A percentile compares a stretch with the other conserved stretches of the same genome.
Conservation (phyloP, 2,329 filamentous ascomycete species). For the Beauveria medogensis region DNA sequence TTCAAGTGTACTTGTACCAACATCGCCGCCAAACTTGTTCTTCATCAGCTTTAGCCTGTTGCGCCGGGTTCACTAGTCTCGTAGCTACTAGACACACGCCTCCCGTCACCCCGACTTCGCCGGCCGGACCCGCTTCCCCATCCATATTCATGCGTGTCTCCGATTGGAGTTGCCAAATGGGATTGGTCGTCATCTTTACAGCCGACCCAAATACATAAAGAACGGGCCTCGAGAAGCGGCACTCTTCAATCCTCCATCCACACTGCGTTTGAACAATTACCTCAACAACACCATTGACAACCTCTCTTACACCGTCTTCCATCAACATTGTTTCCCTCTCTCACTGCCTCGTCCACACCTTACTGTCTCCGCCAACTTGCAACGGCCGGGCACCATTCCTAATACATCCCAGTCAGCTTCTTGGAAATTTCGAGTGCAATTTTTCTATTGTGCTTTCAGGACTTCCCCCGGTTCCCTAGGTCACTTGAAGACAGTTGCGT, state of each 20-base stretch:
- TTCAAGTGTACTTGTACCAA: no score
- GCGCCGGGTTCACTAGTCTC: neutral
- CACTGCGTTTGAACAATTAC: neutral
- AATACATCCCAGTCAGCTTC: neutral
- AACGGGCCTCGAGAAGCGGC: neutral
- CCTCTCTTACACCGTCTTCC: neutral
- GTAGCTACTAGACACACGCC: conserved; percentile 5
- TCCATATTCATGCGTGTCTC: neutral
- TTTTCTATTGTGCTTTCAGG: neutral
- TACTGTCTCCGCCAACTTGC: neutral
- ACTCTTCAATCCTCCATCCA: neutral
- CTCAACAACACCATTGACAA: neutral
- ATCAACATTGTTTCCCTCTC: neutral
- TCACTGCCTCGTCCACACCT: neutral
- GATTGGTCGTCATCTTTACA: neutral
- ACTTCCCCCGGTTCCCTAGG: neutral
- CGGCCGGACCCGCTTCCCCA: conserved; percentile 10
- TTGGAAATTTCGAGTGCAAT: neutral
- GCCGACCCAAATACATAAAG: neutral
- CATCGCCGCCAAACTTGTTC: neutral
- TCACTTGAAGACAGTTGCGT: no score
- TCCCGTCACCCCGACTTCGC: conserved; percentile 4
- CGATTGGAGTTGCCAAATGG: neutral
- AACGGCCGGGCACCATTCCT: neutral
- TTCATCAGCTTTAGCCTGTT: neutral